Evolutionary conservation across 805 yeast genomes (phyloP), one percentile per base, ranked within the genome.

Genomic region (Lipomyces lipofer): DNA sequence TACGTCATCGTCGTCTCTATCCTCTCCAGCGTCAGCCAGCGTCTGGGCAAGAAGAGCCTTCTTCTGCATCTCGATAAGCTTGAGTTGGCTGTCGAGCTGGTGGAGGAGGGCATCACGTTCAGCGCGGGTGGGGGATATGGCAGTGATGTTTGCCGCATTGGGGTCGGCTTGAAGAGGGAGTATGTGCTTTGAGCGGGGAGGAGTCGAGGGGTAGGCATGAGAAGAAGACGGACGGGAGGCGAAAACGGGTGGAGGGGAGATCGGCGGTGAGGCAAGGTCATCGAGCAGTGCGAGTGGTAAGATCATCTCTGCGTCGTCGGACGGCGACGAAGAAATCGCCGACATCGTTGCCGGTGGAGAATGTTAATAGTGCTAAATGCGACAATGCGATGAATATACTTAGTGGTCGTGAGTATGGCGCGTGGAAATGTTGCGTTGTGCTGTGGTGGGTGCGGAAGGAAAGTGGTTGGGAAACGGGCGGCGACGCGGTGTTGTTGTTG

Each of bases 61-160:
- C 22, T 51, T 49, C 43, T 56, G 60, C 12, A 53, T 51, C 46
- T 54, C 59, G 28, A 56, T 56, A 24, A 56, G 44, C 25, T 45
- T 45, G 2, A 55, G 59, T 42, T 56, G 60, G 22, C 30, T 45
- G 29, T 56, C 59, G 27, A 56, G 60, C 48, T 44, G 33, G 43
- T 17, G 19, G n/a, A 56, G 17, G 33, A 56, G n/a, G 8, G 47
- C 42, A 5, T 49, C 55, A 21, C 54, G 51, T 10, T 56, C 59
- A 9, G 51, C 47, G n/a, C 47, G 50, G 4, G 55, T 27, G 5
- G 60, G 60, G 10, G 60, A 55, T n/a, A 29, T 47, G 10, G 54
- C 17, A 7, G 50, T 36, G 29, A 55, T 12, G 42, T 35, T 28
- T 9, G 22, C 39, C 19, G 43, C 17, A 17, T 49, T 49, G 27